phyloP scores from a whole-genome alignment of 768 basidiomycete species.

The Calocybe cyanea region DNA sequence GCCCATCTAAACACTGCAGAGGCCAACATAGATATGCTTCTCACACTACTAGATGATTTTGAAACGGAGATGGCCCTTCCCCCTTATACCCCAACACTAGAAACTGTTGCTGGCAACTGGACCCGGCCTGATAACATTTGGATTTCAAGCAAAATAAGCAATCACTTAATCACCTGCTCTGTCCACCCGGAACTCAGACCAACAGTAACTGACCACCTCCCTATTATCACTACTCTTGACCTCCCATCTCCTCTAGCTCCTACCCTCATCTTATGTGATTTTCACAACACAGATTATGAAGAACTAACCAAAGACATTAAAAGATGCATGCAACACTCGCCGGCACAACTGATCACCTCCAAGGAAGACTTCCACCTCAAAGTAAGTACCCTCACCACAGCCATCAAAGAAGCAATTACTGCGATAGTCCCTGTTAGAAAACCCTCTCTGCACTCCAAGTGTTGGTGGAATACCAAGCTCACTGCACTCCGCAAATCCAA shows the following conservation, averaged over 20 bases:
- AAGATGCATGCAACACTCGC: too few relatives aligned
- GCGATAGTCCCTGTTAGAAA: slow-evolving; percentile 5
- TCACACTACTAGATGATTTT: neutral
- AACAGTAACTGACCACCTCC: slow-evolving; percentile 28
- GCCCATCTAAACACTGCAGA: slow-evolving; percentile 3
- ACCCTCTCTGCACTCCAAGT: slow-evolving; percentile 15
- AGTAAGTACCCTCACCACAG: neutral
- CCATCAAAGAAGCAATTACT: slow-evolving; percentile 10
- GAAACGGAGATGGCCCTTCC: neutral
- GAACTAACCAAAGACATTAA: too few relatives aligned
- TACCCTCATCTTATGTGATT: too few relatives aligned
- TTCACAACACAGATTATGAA: too few relatives aligned
- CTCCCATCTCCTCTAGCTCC: too few relatives aligned
- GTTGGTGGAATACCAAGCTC: slow-evolving; percentile 20
- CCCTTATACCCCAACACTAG: neutral
- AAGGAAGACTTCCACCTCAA: slow-evolving; percentile 1
- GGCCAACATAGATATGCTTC: neutral
- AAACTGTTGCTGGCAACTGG: neutral
- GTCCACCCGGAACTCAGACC: slow-evolving; percentile 6
- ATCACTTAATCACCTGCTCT: neutral
- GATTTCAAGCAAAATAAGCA: neutral
- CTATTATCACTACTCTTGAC: slow-evolving; percentile 22
- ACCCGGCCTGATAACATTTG: neutral
- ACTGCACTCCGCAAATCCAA: neutral
- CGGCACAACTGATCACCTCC: neutral